Evolutionary conservation across 1,284 basidiomycete species (phyloP).

Genomic region (Termitomyces sp.): DNA sequence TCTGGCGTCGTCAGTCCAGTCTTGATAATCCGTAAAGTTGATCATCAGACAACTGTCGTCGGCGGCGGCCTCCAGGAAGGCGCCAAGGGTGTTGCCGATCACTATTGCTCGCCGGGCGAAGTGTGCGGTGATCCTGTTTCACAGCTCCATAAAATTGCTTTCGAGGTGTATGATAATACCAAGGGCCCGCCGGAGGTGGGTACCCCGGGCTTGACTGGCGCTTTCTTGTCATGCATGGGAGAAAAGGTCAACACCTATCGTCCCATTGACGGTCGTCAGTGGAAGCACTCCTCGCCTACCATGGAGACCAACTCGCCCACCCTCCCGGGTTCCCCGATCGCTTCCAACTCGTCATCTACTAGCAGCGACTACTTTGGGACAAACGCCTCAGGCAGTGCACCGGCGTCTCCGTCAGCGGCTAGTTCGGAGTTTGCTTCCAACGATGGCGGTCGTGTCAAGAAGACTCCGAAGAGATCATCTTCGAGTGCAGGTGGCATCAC

Average conservation of each 20-base stretch:
- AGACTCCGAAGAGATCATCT: conserved; percentile 59
- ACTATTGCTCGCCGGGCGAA: conserved; percentile 78
- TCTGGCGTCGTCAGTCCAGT: conserved; percentile 92
- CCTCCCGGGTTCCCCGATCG: conserved; percentile 62
- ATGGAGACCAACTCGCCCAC: conserved; percentile 55
- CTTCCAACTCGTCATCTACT: conserved; percentile 59
- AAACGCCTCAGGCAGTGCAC: conserved; percentile 51
- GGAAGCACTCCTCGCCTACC: conserved; percentile 42
- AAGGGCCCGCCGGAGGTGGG: conserved; percentile 67
- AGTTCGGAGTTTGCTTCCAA: conserved; percentile 65
- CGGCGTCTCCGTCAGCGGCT: conserved; percentile 57
- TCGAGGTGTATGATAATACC: conserved; percentile 76
- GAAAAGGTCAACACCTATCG: conserved; percentile 86
- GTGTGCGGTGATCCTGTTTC: conserved; percentile 91
- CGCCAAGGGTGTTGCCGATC: conserved; percentile 77
- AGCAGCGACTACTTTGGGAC: conserved; percentile 62
- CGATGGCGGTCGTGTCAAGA: conserved; percentile 77
- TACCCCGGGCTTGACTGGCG: conserved; percentile 68
- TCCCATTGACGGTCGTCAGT: conserved; percentile 76
- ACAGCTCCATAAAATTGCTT: conserved; percentile 92
- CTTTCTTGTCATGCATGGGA: conserved; percentile 82
- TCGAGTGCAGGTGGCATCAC: conserved; percentile 64
- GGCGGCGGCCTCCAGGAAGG: conserved; percentile 82
- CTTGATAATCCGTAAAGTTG: conserved; percentile 90
- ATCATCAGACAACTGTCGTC: conserved; percentile 84